These are phyloP conservation scores for Aspergillus kassunensis DNA, from an alignment of 495 filamentous ascomycete genomes.

Conservation along the genomic window DNA sequence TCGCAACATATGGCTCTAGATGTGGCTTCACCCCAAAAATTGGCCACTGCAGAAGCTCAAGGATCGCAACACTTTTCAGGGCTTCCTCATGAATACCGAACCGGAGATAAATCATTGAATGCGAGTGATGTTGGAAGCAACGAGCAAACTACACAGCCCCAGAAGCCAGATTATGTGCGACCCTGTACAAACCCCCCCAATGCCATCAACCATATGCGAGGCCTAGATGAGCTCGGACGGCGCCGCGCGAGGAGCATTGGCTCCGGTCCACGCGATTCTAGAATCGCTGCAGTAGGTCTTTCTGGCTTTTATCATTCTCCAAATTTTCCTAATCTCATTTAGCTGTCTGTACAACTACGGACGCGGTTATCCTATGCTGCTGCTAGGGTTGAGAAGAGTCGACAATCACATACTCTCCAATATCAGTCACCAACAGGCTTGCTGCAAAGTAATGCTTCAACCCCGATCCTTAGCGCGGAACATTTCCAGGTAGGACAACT, in stretches of 20 bases:
- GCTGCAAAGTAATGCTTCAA: constrained; percentile 56
- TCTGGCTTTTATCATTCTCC: not conserved
- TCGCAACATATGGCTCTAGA: not conserved
- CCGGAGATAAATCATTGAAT: not conserved
- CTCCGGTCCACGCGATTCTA: constrained; percentile 54
- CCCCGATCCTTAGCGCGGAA: constrained; percentile 2
- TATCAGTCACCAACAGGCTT: constrained; percentile 63
- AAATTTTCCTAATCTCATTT: constrained; percentile 18
- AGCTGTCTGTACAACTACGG: constrained; percentile 74
- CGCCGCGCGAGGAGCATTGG: constrained; percentile 68
- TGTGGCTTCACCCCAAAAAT: not conserved
- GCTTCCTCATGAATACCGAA: not conserved
- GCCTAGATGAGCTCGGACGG: constrained; percentile 23
- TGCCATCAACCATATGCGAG: constrained; percentile 8
- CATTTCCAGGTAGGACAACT: not conserved
- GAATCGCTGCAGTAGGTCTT: constrained; percentile 66
- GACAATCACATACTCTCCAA: constrained; percentile 64
- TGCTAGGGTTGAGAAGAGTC: constrained; percentile 83
- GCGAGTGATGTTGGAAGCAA: not conserved
- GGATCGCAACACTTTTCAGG: not conserved
- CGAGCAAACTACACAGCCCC: not conserved
- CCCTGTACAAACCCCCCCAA: not conserved
- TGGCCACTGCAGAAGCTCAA: not conserved
- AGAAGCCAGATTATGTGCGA: not conserved
- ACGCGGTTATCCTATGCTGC: constrained; percentile 83